phyloP scores from a whole-genome alignment of 1,284 basidiomycete genomes.

The Macrocybe sp. region DNA sequence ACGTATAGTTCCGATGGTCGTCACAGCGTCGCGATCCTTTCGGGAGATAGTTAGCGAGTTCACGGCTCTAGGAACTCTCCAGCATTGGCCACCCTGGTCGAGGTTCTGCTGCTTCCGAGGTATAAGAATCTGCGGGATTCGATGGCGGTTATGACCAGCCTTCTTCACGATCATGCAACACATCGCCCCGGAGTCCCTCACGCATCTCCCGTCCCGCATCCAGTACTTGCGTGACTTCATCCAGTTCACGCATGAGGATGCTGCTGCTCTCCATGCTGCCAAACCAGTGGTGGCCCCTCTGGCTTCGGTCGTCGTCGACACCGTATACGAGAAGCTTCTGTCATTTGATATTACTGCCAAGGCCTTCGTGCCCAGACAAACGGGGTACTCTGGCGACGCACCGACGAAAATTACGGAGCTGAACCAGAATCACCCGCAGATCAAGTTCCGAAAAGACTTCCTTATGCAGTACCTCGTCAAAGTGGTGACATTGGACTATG shows the following conservation, averaged over 20 bases:
- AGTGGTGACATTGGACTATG: constrained; percentile 39
- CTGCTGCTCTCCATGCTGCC: constrained; percentile 35
- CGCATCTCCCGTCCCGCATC: constrained; percentile 23
- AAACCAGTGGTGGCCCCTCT: constrained; percentile 35
- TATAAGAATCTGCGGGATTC: constrained; percentile 48
- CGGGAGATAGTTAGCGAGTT: no score
- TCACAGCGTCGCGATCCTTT: no score
- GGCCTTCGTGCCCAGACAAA: constrained; percentile 28
- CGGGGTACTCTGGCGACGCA: constrained; percentile 19
- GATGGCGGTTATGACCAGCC: not conserved
- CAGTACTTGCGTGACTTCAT: constrained; percentile 42
- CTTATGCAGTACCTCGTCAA: constrained; percentile 23
- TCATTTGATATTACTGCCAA: constrained; percentile 44
- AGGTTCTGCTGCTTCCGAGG: no score
- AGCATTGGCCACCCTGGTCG: no score
- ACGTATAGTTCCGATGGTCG: no score
- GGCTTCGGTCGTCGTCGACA: constrained; percentile 39
- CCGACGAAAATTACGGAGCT: constrained; percentile 36
- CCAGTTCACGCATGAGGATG: constrained; percentile 36
- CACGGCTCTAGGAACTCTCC: no score
- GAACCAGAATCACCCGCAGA: constrained; percentile 37
- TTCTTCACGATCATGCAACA: constrained; percentile 15
- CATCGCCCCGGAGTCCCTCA: constrained; percentile 21
- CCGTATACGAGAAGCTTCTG: constrained; percentile 42
- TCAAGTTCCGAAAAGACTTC: constrained; percentile 42